Conservation (phyloP, 768 basidiomycete genomes). For the Collybia sordida region DNA sequence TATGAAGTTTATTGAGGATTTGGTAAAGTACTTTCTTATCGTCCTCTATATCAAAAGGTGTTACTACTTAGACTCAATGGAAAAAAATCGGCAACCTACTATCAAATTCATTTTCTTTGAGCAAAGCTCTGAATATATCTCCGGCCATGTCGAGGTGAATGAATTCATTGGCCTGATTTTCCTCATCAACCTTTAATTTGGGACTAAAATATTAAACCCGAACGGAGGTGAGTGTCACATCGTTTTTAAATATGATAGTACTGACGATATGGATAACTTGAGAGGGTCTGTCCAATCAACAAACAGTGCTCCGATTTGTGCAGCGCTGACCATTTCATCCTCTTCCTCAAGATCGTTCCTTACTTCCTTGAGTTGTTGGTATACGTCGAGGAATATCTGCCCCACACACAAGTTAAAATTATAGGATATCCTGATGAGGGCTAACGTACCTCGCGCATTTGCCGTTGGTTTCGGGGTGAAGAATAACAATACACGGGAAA, state of each 20-base stretch:
- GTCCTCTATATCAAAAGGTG: slow-evolving; percentile 44
- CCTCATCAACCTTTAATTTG: slow-evolving; percentile 23
- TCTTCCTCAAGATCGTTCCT: slow-evolving; percentile 54
- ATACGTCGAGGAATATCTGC: slow-evolving; percentile 58
- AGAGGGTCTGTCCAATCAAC: slow-evolving; percentile 77
- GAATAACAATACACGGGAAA: slow-evolving; percentile 86
- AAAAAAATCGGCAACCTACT: slow-evolving; percentile 40
- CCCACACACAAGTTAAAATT: background rate
- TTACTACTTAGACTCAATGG: slow-evolving; percentile 14
- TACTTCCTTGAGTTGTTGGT: slow-evolving; percentile 46
- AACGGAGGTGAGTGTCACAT: background rate
- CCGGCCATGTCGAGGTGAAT: slow-evolving; percentile 51
- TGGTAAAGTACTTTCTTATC: slow-evolving; percentile 66
- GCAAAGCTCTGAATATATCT: slow-evolving; percentile 43
- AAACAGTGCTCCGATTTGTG: slow-evolving; percentile 62
- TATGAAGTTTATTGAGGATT: slow-evolving; percentile 59
- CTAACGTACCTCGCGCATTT: slow-evolving; percentile 60
- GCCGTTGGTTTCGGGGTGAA: slow-evolving; percentile 66
- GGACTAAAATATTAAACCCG: slow-evolving; percentile 14
- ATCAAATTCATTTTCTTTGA: slow-evolving; percentile 40
- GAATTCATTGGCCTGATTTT: slow-evolving; percentile 21
- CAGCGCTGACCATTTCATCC: slow-evolving; percentile 54
- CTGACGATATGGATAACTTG: slow-evolving; percentile 40
- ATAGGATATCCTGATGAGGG: background rate
- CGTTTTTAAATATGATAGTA: background rate